A percentile compares a stretch with the other conserved stretches of the same genome.
Conservation (phyloP, 2,329 filamentous ascomycete genomes). For the Epichloe scottii region DNA sequence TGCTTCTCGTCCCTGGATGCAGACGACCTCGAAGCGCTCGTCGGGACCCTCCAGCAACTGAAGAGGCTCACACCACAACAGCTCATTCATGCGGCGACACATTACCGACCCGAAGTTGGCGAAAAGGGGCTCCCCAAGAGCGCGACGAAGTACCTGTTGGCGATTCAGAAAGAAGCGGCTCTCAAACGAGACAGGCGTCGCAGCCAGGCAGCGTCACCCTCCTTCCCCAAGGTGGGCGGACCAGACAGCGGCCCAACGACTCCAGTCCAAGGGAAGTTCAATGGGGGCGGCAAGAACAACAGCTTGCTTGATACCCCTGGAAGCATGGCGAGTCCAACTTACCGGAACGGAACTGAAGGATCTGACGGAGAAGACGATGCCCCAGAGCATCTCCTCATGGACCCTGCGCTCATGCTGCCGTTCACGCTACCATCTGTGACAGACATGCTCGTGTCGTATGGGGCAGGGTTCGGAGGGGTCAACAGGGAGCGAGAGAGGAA, state of each 20-base stretch:
- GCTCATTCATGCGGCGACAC: slow-evolving; percentile 79
- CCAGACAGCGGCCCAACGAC: slow-evolving; percentile 30
- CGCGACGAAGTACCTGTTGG: slow-evolving; percentile 73
- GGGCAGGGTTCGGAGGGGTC: slow-evolving; percentile 83
- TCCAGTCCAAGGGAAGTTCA: slow-evolving; percentile 26
- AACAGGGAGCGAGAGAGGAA: slow-evolving; percentile 87
- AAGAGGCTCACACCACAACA: slow-evolving; percentile 77
- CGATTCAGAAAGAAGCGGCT: slow-evolving; percentile 63
- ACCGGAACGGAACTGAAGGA: slow-evolving; percentile 18
- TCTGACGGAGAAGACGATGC: slow-evolving; percentile 50
- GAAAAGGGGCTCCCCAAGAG: slow-evolving; percentile 85
- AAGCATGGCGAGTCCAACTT: slow-evolving; percentile 28
- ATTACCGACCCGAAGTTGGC: slow-evolving; percentile 89
- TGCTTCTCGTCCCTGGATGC: slow-evolving; percentile 84
- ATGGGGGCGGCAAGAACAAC: slow-evolving; percentile 13
- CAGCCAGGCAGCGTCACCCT: slow-evolving; percentile 33
- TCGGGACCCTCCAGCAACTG: slow-evolving; percentile 80
- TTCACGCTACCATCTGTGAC: slow-evolving; percentile 93
- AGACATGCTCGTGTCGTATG: slow-evolving; percentile 93
- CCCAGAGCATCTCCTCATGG: slow-evolving; percentile 65
- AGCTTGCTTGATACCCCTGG: slow-evolving; percentile 30
- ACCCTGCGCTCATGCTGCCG: slow-evolving; percentile 83
- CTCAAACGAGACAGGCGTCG: slow-evolving; percentile 42
- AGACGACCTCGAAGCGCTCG: slow-evolving; percentile 78
- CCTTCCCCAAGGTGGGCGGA: slow-evolving; percentile 19